Evolutionary conservation across 2,329 filamentous ascomycete genomes (phyloP).

Genomic region (Thielaviopsis punctulata): DNA sequence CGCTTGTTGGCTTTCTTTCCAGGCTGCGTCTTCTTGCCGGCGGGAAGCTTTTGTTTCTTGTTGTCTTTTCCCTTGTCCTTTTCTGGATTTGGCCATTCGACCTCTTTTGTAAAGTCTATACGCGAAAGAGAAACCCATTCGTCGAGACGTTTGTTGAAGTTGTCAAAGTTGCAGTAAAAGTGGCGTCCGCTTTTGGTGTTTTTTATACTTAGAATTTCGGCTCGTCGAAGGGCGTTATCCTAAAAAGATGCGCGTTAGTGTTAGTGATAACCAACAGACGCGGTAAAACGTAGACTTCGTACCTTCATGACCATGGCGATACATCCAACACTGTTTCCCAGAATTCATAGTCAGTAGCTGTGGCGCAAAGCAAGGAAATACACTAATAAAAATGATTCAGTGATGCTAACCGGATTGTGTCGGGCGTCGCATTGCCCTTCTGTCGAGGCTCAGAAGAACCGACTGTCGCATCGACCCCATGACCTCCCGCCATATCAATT

Average conservation of each 20-base stretch:
- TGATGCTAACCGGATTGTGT: conserved; percentile 55
- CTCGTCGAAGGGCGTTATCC: conserved; percentile 74
- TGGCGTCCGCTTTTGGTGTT: conserved; percentile 75
- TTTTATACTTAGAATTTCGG: conserved; percentile 89
- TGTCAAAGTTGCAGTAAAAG: conserved; percentile 95
- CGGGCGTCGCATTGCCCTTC: conserved; percentile 69
- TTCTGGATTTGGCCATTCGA: conserved; percentile 90
- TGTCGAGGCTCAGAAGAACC: conserved; percentile 42
- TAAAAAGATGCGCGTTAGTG: conserved; percentile 6
- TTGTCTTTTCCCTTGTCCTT: conserved; percentile 60
- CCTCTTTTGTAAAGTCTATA: conserved; percentile 75
- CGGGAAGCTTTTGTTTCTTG: conserved; percentile 56
- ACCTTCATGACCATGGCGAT: conserved; percentile 42
- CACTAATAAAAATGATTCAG: not conserved
- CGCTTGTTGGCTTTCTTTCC: conserved; percentile 43
- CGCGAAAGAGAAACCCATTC: conserved; percentile 79
- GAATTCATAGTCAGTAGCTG: not conserved
- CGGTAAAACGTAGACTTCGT: not conserved
- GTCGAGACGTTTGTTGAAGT: conserved; percentile 75
- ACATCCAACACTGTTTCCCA: conserved; percentile 29
- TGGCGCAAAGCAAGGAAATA: not conserved
- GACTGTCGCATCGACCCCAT: conserved; percentile 33
- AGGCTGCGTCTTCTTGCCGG: conserved; percentile 36
- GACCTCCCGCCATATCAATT: conserved; percentile 3
- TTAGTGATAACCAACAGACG: not conserved